Evolutionary conservation across 2,329 filamentous ascomycete species (phyloP).

Genomic region (Knufia fluminis): DNA sequence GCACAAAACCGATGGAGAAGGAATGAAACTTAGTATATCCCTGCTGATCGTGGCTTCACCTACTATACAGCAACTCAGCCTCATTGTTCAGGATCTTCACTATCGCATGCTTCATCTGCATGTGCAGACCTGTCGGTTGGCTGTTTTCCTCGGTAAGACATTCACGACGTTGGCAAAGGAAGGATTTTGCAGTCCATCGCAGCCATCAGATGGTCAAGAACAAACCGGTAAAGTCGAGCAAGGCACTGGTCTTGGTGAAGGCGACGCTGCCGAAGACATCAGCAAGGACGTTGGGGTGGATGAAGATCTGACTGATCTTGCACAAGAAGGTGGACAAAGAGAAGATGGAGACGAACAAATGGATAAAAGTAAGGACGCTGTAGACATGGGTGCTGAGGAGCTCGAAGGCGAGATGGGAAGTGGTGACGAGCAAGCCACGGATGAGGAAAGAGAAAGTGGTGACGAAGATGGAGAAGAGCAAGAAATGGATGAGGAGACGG

Average conservation of each 20-base stretch:
- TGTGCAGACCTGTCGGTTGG: conserved; percentile 60
- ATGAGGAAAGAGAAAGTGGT: conserved; percentile 50
- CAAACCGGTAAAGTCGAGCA: conserved; percentile 73
- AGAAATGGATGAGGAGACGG: conserved; percentile 77
- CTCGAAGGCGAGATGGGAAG: conserved; percentile 77
- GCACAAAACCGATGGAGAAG: conserved; percentile 35
- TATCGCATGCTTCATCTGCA: conserved; percentile 56
- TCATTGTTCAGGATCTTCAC: conserved; percentile 51
- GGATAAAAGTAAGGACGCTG: conserved; percentile 38
- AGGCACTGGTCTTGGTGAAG: conserved; percentile 88
- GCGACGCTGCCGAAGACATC: conserved; percentile 91
- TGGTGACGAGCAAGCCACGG: conserved; percentile 32
- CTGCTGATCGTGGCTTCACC: conserved; percentile 55
- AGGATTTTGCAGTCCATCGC: conserved; percentile 84
- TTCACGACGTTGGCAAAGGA: conserved; percentile 72
- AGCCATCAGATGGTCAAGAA: conserved; percentile 62
- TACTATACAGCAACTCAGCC: conserved; percentile 63
- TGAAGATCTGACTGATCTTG: conserved; percentile 84
- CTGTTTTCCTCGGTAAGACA: conserved; percentile 63
- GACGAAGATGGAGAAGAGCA: conserved; percentile 56
- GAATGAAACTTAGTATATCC: conserved; percentile 37
- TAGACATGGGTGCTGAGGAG: conserved; percentile 66
- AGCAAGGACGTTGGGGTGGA: conserved; percentile 94
- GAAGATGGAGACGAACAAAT: conserved; percentile 45
- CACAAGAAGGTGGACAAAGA: conserved; percentile 61